A percentile compares a stretch with the other conserved stretches of the same genome.
Evolutionary conservation across 371 early-diverging fungal species (phyloP).

Genomic region (Globomyces sp.): DNA sequence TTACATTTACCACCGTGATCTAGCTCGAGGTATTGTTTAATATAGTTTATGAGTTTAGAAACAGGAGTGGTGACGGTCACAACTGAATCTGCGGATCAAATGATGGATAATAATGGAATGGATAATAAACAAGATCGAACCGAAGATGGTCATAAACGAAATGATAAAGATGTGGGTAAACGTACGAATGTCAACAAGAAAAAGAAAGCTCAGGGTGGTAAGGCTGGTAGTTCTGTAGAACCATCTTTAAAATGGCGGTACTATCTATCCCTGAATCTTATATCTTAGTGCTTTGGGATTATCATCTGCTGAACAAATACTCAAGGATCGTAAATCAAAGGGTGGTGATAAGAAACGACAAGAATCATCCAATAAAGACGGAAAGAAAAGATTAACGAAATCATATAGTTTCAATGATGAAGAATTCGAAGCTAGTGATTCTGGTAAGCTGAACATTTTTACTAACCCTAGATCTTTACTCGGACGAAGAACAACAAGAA

Average conservation of each 20-base stretch:
- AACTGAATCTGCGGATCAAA: background rate
- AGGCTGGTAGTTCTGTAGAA: slow-evolving; percentile 26
- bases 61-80: background rate
- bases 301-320: slow-evolving; percentile 8
- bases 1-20: slow-evolving; percentile 31
- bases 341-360: slow-evolving; percentile 10
- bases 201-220: slow-evolving; percentile 27
- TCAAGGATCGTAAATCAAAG: slow-evolving; percentile 5
- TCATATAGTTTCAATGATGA: slow-evolving; percentile 33
- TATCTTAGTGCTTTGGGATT: slow-evolving; percentile 17
- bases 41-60: background rate
- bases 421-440: slow-evolving; percentile 43
- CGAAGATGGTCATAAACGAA: slow-evolving; percentile 8
- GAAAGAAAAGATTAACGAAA: slow-evolving; percentile 15
- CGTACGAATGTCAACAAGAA: slow-evolving; percentile 17
- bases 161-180: slow-evolving; percentile 2
- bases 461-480: slow-evolving; percentile 18
- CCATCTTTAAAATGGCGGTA: slow-evolving; percentile 49
- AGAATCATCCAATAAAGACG: slow-evolving; percentile 16
- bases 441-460: slow-evolving; percentile 20
- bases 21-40: background rate
- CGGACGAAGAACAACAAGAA: slow-evolving; percentile 52
- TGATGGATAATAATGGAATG: slow-evolving; percentile 6
- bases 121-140: slow-evolving; percentile 9
- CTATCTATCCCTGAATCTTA: no score